These are phyloP conservation scores for Pseudonitzschia delicatissima DNA, from an alignment of 108 stramenopile species.

Conservation along the genomic window DNA sequence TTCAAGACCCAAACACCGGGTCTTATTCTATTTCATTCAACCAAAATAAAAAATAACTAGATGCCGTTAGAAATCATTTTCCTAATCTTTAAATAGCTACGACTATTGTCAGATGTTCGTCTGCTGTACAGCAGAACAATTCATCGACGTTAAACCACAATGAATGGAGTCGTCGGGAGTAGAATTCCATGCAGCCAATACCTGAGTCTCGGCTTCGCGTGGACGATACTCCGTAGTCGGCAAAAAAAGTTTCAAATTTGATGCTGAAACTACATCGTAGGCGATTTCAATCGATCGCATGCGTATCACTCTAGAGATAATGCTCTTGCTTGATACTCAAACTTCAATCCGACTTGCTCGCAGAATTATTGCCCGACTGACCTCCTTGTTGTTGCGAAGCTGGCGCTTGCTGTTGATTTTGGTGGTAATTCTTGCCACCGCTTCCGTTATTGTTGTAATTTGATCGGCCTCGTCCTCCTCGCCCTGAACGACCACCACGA, in stretches of 20 bases:
- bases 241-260: too few relatives aligned
- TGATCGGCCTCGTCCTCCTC: conserved; percentile 25
- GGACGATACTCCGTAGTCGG: too few relatives aligned
- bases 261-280: too few relatives aligned
- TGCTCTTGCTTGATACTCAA: too few relatives aligned
- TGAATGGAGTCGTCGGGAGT: not conserved
- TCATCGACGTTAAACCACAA: not conserved
- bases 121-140: not conserved
- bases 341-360: not conserved
- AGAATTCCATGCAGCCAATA: too few relatives aligned
- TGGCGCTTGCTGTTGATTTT: conserved; percentile 14
- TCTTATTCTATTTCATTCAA: conserved; percentile 39
- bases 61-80: too few relatives aligned
- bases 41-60: conserved; percentile 26
- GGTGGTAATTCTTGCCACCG: not conserved
- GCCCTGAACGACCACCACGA: conserved; percentile 8
- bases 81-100: too few relatives aligned
- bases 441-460: conserved; percentile 26
- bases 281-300: too few relatives aligned
- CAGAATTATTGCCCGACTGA: conserved; percentile 4
- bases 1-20: conserved; percentile 88
- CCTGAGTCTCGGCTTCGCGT: too few relatives aligned
- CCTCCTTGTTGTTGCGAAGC: not conserved
- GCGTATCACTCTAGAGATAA: too few relatives aligned
- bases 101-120: too few relatives aligned